Percentiles rank a stretch among this genome's conserved stretches.
These are phyloP conservation scores for Saturnispora saitoi DNA, from an alignment of 805 yeast genomes.

Conservation along the genomic window DNA sequence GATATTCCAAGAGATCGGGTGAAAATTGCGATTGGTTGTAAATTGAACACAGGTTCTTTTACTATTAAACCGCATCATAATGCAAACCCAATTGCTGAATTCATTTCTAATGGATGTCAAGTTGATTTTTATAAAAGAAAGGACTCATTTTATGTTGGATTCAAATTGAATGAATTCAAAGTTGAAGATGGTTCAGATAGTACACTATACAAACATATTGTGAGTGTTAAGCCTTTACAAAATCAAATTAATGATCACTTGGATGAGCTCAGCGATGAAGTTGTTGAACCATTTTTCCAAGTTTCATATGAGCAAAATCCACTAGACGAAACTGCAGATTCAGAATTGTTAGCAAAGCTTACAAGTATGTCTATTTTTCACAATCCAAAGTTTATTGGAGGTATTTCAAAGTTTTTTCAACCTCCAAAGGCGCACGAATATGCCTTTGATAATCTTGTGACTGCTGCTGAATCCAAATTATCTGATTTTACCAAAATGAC, in stretches of 20 bases:
- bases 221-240: slow-evolving; percentile 64
- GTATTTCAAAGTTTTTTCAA: slow-evolving; percentile 63
- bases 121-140: slow-evolving; percentile 68
- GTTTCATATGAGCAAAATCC: slow-evolving; percentile 83
- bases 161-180: slow-evolving; percentile 70
- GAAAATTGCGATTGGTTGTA: slow-evolving; percentile 56
- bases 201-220: slow-evolving; percentile 78
- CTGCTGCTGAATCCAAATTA: slow-evolving; percentile 91
- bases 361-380: slow-evolving; percentile 86
- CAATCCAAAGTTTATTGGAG: slow-evolving; percentile 76
- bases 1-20: slow-evolving; percentile 69
- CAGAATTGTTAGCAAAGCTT: slow-evolving; percentile 61
- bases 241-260: slow-evolving; percentile 28
- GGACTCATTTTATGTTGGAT: slow-evolving; percentile 63
- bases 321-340: slow-evolving; percentile 73
- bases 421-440: slow-evolving; percentile 83
- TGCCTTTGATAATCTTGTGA: slow-evolving; percentile 82
- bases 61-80: slow-evolving; percentile 40
- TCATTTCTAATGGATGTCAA: slow-evolving; percentile 75
- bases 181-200: slow-evolving; percentile 81
- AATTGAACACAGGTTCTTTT: slow-evolving; percentile 70
- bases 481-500: slow-evolving; percentile 88
- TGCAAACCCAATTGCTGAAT: slow-evolving; percentile 53
- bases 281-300: slow-evolving; percentile 58
- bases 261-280: slow-evolving; percentile 11